These are phyloP conservation scores for Penicillium argentinense DNA, from an alignment of 495 filamentous ascomycete genomes.

Conservation along the genomic window DNA sequence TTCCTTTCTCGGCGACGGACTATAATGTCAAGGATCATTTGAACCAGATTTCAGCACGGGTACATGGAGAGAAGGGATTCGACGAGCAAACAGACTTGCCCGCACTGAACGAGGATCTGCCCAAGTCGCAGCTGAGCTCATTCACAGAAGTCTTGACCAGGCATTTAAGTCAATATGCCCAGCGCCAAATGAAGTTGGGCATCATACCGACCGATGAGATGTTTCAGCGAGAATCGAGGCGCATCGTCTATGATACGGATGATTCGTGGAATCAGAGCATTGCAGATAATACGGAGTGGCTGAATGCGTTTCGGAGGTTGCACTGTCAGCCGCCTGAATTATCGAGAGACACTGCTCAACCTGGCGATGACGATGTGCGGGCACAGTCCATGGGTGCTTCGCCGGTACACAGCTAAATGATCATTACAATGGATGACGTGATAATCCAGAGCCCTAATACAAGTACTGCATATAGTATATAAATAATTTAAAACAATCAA, in stretches of 20 bases:
- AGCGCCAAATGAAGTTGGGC: constrained; percentile 41
- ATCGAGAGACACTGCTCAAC: too few relatives aligned
- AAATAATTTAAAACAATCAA: too few relatives aligned
- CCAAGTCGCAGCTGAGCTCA: constrained; percentile 7
- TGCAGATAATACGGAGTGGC: constrained; percentile 56
- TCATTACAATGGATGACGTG: too few relatives aligned
- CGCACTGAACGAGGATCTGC: not conserved
- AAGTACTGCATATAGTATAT: too few relatives aligned
- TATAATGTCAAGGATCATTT: constrained; percentile 15
- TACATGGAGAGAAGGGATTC: not conserved
- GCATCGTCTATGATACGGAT: constrained; percentile 58
- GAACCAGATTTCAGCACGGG: constrained; percentile 19
- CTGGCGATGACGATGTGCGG: too few relatives aligned
- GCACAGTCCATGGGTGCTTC: too few relatives aligned
- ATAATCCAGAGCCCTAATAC: too few relatives aligned
- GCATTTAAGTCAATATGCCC: constrained; percentile 49
- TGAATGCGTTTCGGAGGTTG: constrained; percentile 25
- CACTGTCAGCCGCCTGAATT: constrained; percentile 11
- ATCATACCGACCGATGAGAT: constrained; percentile 53
- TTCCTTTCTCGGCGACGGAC: constrained; percentile 28
- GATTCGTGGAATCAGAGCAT: constrained; percentile 65
- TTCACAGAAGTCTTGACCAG: constrained; percentile 18
- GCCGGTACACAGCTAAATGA: too few relatives aligned
- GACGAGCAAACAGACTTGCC: not conserved
- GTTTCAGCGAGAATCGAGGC: constrained; percentile 54